Percentiles rank a stretch among this genome's conserved stretches.
Conservation (phyloP, 768 basidiomycete genomes). For the Lentinula edodes region DNA sequence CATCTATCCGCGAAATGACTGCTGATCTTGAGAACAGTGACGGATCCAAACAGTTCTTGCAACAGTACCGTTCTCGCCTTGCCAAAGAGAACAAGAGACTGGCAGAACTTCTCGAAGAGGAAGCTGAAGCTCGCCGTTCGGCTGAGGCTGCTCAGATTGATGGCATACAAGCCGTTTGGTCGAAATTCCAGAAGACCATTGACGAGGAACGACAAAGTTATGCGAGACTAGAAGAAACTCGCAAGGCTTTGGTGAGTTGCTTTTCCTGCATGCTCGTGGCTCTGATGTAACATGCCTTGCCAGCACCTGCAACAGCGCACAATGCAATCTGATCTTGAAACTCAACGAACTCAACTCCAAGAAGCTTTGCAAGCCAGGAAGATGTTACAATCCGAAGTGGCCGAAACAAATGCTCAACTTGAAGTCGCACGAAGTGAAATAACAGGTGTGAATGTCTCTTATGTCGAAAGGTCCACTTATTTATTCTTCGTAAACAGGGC, state of each 20-base stretch:
- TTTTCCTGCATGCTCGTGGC: background rate
- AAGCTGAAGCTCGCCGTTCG: constrained; percentile 54
- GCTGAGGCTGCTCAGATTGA: constrained; percentile 60
- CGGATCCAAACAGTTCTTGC: constrained; percentile 59
- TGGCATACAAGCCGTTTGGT: constrained; percentile 62
- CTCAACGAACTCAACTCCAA: constrained; percentile 54
- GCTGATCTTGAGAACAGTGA: constrained; percentile 59
- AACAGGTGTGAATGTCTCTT: constrained; percentile 34
- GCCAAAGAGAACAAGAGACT: constrained; percentile 53
- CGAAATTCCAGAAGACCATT: constrained; percentile 57
- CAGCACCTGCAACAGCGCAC: constrained; percentile 65
- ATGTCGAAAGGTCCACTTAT: background rate
- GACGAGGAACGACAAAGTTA: constrained; percentile 57
- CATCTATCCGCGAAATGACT: constrained; percentile 52
- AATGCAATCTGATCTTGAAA: constrained; percentile 60
- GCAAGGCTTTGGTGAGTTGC: constrained; percentile 56
- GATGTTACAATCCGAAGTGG: constrained; percentile 50
- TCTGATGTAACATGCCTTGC: background rate
- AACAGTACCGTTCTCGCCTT: constrained; percentile 50
- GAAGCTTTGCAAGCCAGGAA: constrained; percentile 54
- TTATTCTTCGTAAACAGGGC: constrained; percentile 30
- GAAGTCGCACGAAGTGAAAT: constrained; percentile 57
- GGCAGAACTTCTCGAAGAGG: constrained; percentile 52
- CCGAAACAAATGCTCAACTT: constrained; percentile 48
- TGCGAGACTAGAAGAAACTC: constrained; percentile 60